A percentile compares a stretch with the other conserved stretches of the same genome.
These are phyloP conservation scores for Collybia sp. DNA, from an alignment of 768 basidiomycete species.

Conservation along the genomic window DNA sequence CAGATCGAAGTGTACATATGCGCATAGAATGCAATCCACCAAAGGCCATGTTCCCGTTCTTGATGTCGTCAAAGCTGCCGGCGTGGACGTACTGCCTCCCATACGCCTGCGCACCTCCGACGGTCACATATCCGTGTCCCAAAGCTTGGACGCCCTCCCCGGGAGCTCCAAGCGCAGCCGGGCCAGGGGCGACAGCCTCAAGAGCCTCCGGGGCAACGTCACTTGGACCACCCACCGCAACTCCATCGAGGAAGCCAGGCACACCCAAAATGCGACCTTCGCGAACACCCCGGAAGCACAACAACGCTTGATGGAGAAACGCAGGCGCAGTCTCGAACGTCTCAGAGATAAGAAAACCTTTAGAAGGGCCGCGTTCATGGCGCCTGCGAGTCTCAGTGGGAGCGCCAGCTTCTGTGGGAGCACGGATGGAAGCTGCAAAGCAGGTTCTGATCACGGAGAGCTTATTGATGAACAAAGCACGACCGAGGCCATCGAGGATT, in stretches of 20 bases:
- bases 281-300: constrained; percentile 17
- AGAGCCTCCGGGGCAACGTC: no score
- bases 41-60: constrained; percentile 71
- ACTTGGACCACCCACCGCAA: background rate
- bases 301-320: constrained; percentile 24
- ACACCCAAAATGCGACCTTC: background rate
- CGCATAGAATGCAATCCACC: constrained; percentile 81
- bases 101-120: background rate
- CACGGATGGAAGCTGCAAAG: no score
- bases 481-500: no score
- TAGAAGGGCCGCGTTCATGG: constrained; percentile 10
- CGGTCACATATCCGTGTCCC: background rate
- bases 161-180: background rate
- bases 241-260: background rate
- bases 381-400: background rate
- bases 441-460: no score
- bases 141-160: background rate
- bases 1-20: constrained; percentile 65
- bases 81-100: constrained; percentile 15
- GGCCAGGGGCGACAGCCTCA: background rate
- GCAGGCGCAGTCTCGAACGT: constrained; percentile 21
- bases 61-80: constrained; percentile 61
- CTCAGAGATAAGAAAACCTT: constrained; percentile 24
- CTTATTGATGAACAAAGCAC: no score
- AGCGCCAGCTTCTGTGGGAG: background rate